Conservation (phyloP, 2,329 filamentous ascomycete species). For the Cytospora piceae region DNA sequence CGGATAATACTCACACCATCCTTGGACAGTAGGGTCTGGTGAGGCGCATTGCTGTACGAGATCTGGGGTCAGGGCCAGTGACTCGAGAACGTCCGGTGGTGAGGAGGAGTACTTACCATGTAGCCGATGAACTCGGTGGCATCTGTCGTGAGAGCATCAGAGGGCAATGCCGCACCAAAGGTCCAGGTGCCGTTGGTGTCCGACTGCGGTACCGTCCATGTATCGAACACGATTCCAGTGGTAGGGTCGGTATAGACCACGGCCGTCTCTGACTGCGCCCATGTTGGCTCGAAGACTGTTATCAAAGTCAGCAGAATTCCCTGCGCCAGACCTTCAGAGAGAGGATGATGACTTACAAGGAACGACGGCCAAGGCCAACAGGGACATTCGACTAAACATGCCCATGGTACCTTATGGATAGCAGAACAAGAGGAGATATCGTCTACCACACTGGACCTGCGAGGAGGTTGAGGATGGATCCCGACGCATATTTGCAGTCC, state of each 20-base stretch:
- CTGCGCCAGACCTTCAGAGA: neutral
- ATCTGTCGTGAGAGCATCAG: slow-evolving; percentile 46
- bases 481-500: neutral
- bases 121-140: slow-evolving; percentile 58
- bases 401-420: slow-evolving; percentile 17
- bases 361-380: slow-evolving; percentile 13
- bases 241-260: slow-evolving; percentile 48
- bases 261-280: slow-evolving; percentile 35
- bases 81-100: slow-evolving; percentile 12
- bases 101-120: slow-evolving; percentile 43
- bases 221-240: slow-evolving; percentile 57
- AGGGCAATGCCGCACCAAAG: slow-evolving; percentile 52
- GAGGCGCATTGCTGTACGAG: slow-evolving; percentile 46
- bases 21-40: slow-evolving; percentile 45
- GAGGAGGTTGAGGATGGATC: slow-evolving; percentile 7
- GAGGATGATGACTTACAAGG: slow-evolving; percentile 14
- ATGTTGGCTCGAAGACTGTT: slow-evolving; percentile 15
- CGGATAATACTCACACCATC: slow-evolving; percentile 51
- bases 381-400: slow-evolving; percentile 13
- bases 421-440: slow-evolving; percentile 5
- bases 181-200: slow-evolving; percentile 45
- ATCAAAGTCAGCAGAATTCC: neutral
- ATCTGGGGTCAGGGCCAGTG: slow-evolving; percentile 6
- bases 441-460: slow-evolving; percentile 2
- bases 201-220: slow-evolving; percentile 46